Evolutionary conservation across 768 basidiomycete genomes (phyloP), one percentile per base, ranked within the genome.

Genomic region (Auriscalpium orientale): DNA sequence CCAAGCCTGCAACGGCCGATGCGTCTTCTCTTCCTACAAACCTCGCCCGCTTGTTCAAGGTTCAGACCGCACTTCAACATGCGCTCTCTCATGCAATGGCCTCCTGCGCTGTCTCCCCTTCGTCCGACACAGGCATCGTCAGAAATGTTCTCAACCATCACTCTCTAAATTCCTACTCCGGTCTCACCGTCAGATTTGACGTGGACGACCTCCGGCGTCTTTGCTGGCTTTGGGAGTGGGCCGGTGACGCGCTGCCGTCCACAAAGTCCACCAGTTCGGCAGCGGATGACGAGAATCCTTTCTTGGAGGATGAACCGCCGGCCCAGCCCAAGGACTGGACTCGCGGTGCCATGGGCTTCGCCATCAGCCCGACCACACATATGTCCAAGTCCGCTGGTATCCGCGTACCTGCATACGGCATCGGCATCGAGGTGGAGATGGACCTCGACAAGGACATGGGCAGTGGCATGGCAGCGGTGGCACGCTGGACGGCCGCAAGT

Each of bases 221-320:
- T 18, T 91, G 90, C 70, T 92, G 91, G 90, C 57, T 92, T 15
- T 91, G 91, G 89, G 91, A 92, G 67, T 93, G 91, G 91, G 84
- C 90, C 64, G 78, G 79, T 7, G 68, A 78, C 46, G 58, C 73
- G 6, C 53, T 79, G 3, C 73, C 77, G 3, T 13, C 58, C 7
- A 37, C 64, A 28, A 53, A 53, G 46, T 47, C 40, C 21, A 40
- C 54, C 4, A 37, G 55, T 50, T 45, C n/a, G 21, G 38, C 22
- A 34, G 37, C 44, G 18, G 58, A 59, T 10, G 66, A 70, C 12
- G 66, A 68, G 8, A 69, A 69, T 54, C 67, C 68, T 40, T 65
- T 66, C 52, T 51, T 63, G 35, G 56, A 66, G 43, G 33, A 54
- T 6, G 45, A 57, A 43, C 20, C 51, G 8, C 58, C 70, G 7